Base-by-base conservation (phyloP, 1,284 basidiomycete species). In the Naganishia sp. region DNA sequence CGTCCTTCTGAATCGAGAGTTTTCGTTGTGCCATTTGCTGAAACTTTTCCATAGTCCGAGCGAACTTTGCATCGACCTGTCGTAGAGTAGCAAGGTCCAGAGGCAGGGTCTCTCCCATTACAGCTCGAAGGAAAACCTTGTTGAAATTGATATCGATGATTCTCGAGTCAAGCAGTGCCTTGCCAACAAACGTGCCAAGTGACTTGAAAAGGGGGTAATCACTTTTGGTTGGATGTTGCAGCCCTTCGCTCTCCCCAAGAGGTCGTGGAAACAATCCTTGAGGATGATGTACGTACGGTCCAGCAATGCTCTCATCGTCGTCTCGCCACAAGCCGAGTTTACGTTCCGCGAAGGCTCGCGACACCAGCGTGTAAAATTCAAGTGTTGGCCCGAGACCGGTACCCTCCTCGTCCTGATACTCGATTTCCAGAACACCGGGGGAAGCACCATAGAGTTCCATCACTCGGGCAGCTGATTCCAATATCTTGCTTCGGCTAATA, bases 381-480 rank as follows among this genome's bases (percentile, higher is more conserved):
- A 99, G 84, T n/a, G 96, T 99, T 6, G 94, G 96, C 3, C 96
- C 96, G 13, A 99, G 82, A 36, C 96, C 96, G 2, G 96, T 99
- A 25, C 96, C 96, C 57, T 97, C 95, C 82, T 99, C 96, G 75
- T 97, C 94, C 77, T 98, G 98, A 82, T 98, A 99, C 79, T 99
- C 94, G 61, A 99, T 92, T 78, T 99, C 95, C 23, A 99, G 85
- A 52, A 98, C 88, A 0, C 92, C 93, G 6, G 90, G 90, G 13
- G 90, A 93, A 0, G 80, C 80, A 7, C 94, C 95, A 75, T 98
- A 99, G 28, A 99, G 83, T 80, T 99, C 95, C 72, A 99, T 94
- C 2, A 98, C 95, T 79, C 97, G 97, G 75, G 95, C 88, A 0
- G 93, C 94, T n/a, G 93, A 96, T 75, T 98, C 94, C 28, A 99